A percentile compares a stretch with the other conserved stretches of the same genome.
Evolutionary conservation across 371 early-diverging fungal species (phyloP).

Genomic region (Mucor plumbeus): DNA sequence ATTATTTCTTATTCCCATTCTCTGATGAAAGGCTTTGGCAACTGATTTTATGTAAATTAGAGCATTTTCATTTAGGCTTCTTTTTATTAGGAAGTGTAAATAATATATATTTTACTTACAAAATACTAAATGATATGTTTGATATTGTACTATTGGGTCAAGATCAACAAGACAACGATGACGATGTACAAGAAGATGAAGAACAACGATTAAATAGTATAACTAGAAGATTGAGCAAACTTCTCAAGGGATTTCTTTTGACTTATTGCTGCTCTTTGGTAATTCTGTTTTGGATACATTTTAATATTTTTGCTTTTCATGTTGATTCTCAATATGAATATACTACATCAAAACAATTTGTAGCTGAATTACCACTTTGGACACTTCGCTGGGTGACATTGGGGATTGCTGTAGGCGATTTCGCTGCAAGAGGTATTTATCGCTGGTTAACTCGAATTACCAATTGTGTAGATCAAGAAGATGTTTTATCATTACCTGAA

Average conservation of each 20-base stretch:
- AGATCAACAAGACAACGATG: slow-evolving; percentile 19
- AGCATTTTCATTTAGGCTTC: slow-evolving; percentile 66
- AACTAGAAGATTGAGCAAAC: slow-evolving; percentile 23
- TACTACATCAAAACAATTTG: slow-evolving; percentile 47
- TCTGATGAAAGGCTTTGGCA: slow-evolving; percentile 58
- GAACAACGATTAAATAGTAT: slow-evolving; percentile 18
- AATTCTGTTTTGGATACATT: slow-evolving; percentile 66
- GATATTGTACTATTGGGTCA: slow-evolving; percentile 52
- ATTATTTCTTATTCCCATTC: slow-evolving; percentile 55
- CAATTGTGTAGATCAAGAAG: slow-evolving; percentile 47
- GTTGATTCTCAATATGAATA: slow-evolving; percentile 35
- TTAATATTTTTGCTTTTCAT: slow-evolving; percentile 65
- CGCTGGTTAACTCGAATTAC: slow-evolving; percentile 34
- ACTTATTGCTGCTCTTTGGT: slow-evolving; percentile 55
- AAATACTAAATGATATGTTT: slow-evolving; percentile 63
- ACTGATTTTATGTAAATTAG: slow-evolving; percentile 55
- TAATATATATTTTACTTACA: slow-evolving; percentile 63
- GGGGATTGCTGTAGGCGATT: slow-evolving; percentile 62
- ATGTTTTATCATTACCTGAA: slow-evolving; percentile 42
- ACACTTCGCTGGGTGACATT: slow-evolving; percentile 65
- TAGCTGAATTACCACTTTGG: slow-evolving; percentile 65
- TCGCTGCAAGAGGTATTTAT: slow-evolving; percentile 44
- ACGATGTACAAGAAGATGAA: slow-evolving; percentile 8
- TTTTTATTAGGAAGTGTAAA: slow-evolving; percentile 65
- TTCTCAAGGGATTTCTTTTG: slow-evolving; percentile 38